Base-by-base conservation (phyloP, 805 yeast genomes). In the Pichia ethanolica region DNA sequence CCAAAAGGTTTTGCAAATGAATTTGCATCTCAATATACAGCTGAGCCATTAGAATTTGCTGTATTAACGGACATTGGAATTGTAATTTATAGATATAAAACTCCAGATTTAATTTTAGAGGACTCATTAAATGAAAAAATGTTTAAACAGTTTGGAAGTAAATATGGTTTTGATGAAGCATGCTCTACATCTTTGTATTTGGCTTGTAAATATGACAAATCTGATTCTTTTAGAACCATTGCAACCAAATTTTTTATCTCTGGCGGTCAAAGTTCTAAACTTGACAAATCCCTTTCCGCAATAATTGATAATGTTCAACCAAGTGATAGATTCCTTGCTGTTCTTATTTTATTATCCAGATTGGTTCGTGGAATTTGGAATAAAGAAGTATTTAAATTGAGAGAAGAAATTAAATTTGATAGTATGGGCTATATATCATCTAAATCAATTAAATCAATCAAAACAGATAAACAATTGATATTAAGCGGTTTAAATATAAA, bases 311-410 rank as follows among this genome's bases (percentile, higher is more conserved):
- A 82, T 63, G 96, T 91, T n/a, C 80, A 86, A 33, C 74, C 93
- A 52, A 87, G 96, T 67, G 95, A 96, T 57, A 73, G 97, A 56
- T 89, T 90, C 59, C 90, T 88, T 63, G 98, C 97, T 43, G 78
- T 88, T 14, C 83, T 91, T 12, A 74, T 89, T 28, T 77, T 89
- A 51, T 71, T 89, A 34, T 77, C 96, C 1, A 77, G 98, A 56
- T 66, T 90, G 14, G 79, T 91, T 54, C 77, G 95, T 54, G 83
- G 82, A 20, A 72, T 81, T 43, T 93, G 99, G 99, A 74, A 74
- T 48, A 71, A 71, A 35, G 82, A 79, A 47, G 85, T 90, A 3
- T 86, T 91, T 57, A 66, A 61, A 28, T 44, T 71, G 32, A 62
- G 59, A 39, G 54, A 61, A 6, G 67, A 61, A 12, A 63, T 68